Evolutionary conservation across 148 eudicot species (phyloP).

Genomic region (Mesembryanthemum crystallinum): DNA sequence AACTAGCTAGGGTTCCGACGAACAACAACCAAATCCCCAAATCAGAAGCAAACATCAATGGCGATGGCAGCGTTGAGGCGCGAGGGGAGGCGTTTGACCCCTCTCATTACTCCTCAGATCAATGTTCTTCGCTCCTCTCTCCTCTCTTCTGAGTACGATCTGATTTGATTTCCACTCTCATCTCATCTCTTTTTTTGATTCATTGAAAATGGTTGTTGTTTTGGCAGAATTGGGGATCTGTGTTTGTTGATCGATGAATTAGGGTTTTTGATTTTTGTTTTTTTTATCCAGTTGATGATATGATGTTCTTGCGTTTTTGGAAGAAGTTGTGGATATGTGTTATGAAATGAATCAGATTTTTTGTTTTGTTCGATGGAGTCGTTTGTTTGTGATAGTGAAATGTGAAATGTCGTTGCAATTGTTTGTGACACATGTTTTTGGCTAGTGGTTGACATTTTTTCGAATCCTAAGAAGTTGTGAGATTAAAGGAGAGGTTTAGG

Average conservation of each 20-base stretch:
- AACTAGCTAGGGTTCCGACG: constrained; percentile 27
- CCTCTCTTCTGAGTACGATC: constrained; percentile 41
- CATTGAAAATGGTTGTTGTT: neutral
- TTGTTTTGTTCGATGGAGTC: neutral
- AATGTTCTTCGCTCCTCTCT: constrained; percentile 38
- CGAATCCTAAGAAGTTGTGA: neutral
- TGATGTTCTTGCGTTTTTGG: neutral
- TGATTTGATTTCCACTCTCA: constrained; percentile 2
- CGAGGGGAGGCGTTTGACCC: constrained; percentile 43
- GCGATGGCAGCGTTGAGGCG: constrained; percentile 58
- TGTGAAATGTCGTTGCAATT: neutral
- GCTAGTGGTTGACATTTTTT: neutral
- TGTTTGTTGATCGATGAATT: neutral
- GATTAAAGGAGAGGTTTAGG: too few relatives aligned
- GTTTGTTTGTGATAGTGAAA: constrained; percentile 2
- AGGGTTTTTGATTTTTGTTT: constrained; percentile 6
- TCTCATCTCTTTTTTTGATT: constrained; percentile 4
- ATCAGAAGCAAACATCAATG: constrained; percentile 26
- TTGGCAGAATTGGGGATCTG: neutral
- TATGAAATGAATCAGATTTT: neutral
- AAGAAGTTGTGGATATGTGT: neutral
- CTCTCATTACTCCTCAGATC: constrained; percentile 34
- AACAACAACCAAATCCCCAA: neutral
- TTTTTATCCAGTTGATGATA: neutral
- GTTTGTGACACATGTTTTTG: neutral